Percentiles rank a stretch among this genome's conserved stretches.
Evolutionary conservation across 306 rosid genomes (phyloP).

Genomic region (Dalbergia cultrata): DNA sequence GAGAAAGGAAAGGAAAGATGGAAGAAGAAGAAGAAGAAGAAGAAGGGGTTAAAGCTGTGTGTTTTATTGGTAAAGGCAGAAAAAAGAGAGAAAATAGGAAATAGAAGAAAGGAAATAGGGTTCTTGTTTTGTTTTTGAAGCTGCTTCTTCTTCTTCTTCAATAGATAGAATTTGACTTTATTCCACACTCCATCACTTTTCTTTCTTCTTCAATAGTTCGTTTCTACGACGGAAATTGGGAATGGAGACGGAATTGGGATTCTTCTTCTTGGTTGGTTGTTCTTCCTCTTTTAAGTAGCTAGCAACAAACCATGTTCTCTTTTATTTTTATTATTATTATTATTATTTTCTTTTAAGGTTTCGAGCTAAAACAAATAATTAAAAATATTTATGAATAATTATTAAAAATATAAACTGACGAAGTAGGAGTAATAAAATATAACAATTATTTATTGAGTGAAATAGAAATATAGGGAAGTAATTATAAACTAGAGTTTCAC

Average conservation of each 20-base stretch:
- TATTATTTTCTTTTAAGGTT: background rate
- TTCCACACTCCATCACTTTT: slow-evolving; percentile 19
- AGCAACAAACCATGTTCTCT: background rate
- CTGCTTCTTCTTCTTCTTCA: slow-evolving; percentile 30
- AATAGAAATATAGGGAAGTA: too few relatives aligned
- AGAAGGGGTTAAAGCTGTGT: slow-evolving; percentile 14
- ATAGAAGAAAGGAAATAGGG: background rate
- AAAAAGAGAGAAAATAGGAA: background rate
- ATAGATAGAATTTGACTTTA: slow-evolving; percentile 40
- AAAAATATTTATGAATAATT: too few relatives aligned
- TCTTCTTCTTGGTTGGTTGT: background rate
- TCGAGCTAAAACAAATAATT: background rate
- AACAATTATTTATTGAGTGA: too few relatives aligned
- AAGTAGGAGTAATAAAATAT: too few relatives aligned
- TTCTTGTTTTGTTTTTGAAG: background rate
- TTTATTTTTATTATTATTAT: background rate
- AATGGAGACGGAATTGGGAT: background rate
- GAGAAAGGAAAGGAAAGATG: slow-evolving; percentile 21
- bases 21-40: background rate
- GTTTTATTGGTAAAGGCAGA: slow-evolving; percentile 26
- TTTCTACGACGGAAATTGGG: background rate
- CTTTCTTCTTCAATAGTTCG: background rate
- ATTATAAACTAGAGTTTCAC: too few relatives aligned
- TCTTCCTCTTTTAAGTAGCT: background rate
- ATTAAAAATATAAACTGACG: too few relatives aligned